Conservation (phyloP, 169 alveolate genomes). For the Plasmodium vivax region DNA sequence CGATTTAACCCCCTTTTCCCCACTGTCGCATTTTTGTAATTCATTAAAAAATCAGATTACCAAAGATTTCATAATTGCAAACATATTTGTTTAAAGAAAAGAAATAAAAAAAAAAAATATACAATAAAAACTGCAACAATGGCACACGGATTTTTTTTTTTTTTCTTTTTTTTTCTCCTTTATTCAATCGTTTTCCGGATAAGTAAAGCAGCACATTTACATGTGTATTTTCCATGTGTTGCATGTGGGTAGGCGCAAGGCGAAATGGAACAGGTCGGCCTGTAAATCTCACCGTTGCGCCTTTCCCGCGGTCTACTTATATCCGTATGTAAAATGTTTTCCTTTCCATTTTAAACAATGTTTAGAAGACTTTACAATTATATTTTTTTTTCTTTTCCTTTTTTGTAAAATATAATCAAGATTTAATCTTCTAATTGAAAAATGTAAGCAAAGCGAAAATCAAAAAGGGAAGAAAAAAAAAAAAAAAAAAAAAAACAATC, state of each 20-base stretch:
- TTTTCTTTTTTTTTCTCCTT: slow-evolving; percentile 14
- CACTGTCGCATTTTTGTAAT: not conserved
- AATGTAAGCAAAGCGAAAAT: slow-evolving; percentile 37
- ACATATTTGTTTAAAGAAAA: slow-evolving; percentile 43
- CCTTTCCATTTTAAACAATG: not conserved
- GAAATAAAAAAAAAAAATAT: slow-evolving; percentile 29
- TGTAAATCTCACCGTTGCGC: not conserved
- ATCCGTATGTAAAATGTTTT: not conserved
- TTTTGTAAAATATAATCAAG: slow-evolving; percentile 3
- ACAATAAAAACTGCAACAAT: not conserved
- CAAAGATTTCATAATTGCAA: slow-evolving; percentile 55
- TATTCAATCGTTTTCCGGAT: slow-evolving; percentile 2
- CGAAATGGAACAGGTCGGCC: not conserved
- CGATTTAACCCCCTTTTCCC: not conserved
- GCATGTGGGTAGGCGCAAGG: not conserved
- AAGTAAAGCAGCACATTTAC: not conserved
- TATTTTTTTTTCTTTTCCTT: slow-evolving; percentile 9
- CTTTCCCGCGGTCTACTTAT: not conserved
- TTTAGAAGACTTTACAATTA: not conserved
- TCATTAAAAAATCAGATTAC: slow-evolving; percentile 74
- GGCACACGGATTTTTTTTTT: not conserved
- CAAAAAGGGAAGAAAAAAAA: slow-evolving; percentile 18
- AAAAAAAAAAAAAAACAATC: slow-evolving; percentile 7
- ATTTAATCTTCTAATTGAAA: slow-evolving; percentile 39
- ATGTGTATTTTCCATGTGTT: not conserved